Evolutionary conservation across 1,284 basidiomycete genomes (phyloP), one percentile per base, ranked within the genome.

Genomic region (Ustilago loliicola): DNA sequence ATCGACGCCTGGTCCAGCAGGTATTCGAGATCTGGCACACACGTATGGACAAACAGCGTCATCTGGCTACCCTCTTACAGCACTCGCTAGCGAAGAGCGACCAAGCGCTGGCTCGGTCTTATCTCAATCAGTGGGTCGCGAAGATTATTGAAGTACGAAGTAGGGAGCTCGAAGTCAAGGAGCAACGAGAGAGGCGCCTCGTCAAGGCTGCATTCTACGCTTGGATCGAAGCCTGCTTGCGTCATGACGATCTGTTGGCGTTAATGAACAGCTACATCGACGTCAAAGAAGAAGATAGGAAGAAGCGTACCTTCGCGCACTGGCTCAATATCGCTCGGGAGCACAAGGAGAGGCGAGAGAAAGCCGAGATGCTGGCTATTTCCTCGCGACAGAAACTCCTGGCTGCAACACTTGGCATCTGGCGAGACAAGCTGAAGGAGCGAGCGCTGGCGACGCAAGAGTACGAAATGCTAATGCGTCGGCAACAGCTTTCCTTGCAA

Each of bases 181-280:
- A 79, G 61, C 57, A 65, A 13, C 55, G 74, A 3, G 55, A 79
- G 11, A 47, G 61, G 1, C 42, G 61, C 6, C 45, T 80, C 38
- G 48, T 74, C 42, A 69, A 63, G 17, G 60, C 54, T 2, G 79
- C 75, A 0, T 79, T 80, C 62, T 65, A 62, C 29, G 63, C 69
- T 1, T 82, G 80, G 80, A 72, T 80, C 40, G 71, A 72, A 34
- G 76, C 69, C 4, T 79, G 76, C 25, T 40, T 77, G 47, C 69
- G 69, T 6, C 79, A 82, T 30, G 80, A 78, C 42, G 80, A 81
- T 32, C 54, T 68, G 15, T 34, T 74, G 17, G 77, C 73, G 4
- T 55, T 81, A 29, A 70, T 77, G 60, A 66, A 80, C 62, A 80
- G 79, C 63, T 80, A 72, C 23, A 38, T 72, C 30, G 80, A 81